Conservation (phyloP, 352 stramenopile genomes). For the Globisporangium viniferum region DNA sequence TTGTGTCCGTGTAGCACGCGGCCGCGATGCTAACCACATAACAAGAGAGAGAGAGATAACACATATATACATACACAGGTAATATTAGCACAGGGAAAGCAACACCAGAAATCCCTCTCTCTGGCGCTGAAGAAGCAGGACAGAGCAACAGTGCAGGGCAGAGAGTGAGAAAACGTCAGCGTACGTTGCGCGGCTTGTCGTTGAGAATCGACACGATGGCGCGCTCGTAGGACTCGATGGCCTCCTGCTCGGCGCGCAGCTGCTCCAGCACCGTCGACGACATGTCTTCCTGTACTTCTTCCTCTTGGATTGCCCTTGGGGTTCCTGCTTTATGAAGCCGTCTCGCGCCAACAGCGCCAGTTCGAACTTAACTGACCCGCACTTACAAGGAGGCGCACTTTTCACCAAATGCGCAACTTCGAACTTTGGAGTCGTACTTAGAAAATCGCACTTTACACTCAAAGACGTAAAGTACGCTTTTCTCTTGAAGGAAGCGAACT, state of each 20-base stretch:
- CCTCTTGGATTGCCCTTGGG: slow-evolving; percentile 6
- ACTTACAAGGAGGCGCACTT: not conserved
- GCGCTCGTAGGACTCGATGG: slow-evolving; percentile 76
- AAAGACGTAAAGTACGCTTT: too few relatives aligned
- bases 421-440: not conserved
- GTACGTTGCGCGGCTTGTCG: slow-evolving; percentile 81
- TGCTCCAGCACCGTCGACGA: slow-evolving; percentile 86
- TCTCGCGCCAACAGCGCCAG: not conserved
- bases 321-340: not conserved
- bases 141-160: not conserved
- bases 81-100: not conserved
- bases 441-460: too few relatives aligned
- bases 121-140: not conserved
- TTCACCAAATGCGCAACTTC: not conserved
- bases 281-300: slow-evolving; percentile 32
- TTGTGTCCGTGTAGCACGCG: slow-evolving; percentile 83
- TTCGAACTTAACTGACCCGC: not conserved
- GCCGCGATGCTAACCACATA: slow-evolving; percentile 48
- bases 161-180: slow-evolving; percentile 11
- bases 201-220: slow-evolving; percentile 66
- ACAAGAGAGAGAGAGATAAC: not conserved
- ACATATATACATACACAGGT: not conserved
- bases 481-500: too few relatives aligned
- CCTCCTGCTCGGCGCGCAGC: slow-evolving; percentile 74
- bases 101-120: not conserved